Evolutionary conservation across 2,329 filamentous ascomycete genomes (phyloP), one percentile per base, ranked within the genome.

Genomic region (Ceratocystis cacaofunesta): DNA sequence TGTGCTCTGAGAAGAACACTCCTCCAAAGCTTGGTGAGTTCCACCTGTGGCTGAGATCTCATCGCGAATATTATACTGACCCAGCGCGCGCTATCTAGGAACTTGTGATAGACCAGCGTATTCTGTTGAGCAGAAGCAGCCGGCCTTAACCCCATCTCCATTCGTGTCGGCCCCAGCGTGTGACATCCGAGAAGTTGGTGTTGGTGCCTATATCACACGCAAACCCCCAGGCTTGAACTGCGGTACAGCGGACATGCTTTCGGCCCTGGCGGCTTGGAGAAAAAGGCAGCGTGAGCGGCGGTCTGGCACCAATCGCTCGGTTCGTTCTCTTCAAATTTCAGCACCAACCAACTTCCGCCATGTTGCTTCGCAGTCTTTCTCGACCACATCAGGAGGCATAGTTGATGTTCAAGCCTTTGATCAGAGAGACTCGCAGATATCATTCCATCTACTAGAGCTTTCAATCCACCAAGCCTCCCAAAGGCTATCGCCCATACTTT

Each of bases 301-400:
- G 44, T 62, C 66, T 50, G 65, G 41, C 7, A 65, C 63, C 25
- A 48, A 22, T 25, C 36, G 62, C 22, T 75, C 77, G 67, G 74
- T 76, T 63, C 74, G 76, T 55, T 74, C 78, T 71, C 81, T 78
- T 73, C 76, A 76, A 67, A 86, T 86, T 70, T 85, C 83, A 52
- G 76, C 76, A 22, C 84, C 84, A 2, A 79, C 79, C 61, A 77
- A 86, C 72, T 86, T 86, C 70, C 80, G 79, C 60, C 84, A 86
- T 74, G 66, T 67, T 30, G 61, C 62, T 8, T 62, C 66, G 17
- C 66, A 65, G 60, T 67, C 66, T 5, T 63, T 61, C 36, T 72
- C 46, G 0, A 22, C 25, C 7, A 65, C 32, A 19, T 46, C 48
- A 19, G 25, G 36, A 22, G 32, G 28, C 28, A 22, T 66, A 17